Conservation (phyloP, 805 yeast genomes). For the Candida morakotiae region DNA sequence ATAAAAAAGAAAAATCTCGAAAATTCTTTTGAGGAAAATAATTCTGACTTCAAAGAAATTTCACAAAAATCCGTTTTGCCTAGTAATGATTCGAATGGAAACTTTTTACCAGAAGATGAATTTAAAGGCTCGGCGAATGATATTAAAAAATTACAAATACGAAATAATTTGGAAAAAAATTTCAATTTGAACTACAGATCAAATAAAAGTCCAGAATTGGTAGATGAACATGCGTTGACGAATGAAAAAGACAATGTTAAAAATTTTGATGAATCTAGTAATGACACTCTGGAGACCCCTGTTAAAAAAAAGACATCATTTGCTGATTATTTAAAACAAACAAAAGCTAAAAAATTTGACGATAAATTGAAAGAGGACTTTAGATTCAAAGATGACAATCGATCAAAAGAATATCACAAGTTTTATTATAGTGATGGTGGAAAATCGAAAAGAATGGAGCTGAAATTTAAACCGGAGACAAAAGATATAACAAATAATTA, state of each 20-base stretch:
- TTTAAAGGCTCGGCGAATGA: not conserved
- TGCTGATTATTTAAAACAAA: slow-evolving; percentile 9
- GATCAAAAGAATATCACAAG: not conserved
- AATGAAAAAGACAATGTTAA: too few relatives aligned
- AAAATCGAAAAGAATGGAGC: not conserved
- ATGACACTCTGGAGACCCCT: not conserved
- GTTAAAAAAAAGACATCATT: slow-evolving; percentile 10
- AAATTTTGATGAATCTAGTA: too few relatives aligned
- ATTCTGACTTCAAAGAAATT: not conserved
- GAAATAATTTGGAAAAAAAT: not conserved
- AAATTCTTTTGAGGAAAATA: not conserved
- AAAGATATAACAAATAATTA: not conserved
- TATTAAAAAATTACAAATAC: not conserved
- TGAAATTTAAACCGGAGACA: not conserved
- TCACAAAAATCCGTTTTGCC: not conserved
- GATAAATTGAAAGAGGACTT: slow-evolving; percentile 2
- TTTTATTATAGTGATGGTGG: not conserved
- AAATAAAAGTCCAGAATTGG: not conserved
- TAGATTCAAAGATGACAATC: not conserved
- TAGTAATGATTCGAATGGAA: not conserved
- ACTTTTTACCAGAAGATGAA: not conserved
- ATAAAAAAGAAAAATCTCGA: not conserved
- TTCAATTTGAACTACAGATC: not conserved
- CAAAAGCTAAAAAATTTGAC: slow-evolving; percentile 9
- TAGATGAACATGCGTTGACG: not conserved